These are phyloP conservation scores for Aotearoamyces nothofagi DNA, from an alignment of 2,329 filamentous ascomycete species.

Conservation along the genomic window DNA sequence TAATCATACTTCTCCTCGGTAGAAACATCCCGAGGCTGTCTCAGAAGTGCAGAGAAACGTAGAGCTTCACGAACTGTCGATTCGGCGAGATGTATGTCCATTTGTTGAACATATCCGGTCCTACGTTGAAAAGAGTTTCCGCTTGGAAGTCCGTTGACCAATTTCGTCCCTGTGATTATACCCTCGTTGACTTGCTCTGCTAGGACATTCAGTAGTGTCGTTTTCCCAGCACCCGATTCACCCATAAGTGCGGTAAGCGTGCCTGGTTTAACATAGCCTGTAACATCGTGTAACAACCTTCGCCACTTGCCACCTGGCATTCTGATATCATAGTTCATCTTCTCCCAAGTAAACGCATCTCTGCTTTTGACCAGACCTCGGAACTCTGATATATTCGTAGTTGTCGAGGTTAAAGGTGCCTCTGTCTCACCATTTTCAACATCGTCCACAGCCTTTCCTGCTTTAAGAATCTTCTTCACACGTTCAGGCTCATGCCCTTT, in stretches of 20 bases:
- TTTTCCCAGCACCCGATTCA: slow-evolving; percentile 64
- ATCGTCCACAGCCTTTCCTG: slow-evolving; percentile 4
- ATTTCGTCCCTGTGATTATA: slow-evolving; percentile 71
- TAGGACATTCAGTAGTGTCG: slow-evolving; percentile 69
- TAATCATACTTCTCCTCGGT: slow-evolving; percentile 70
- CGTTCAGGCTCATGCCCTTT: slow-evolving; percentile 34
- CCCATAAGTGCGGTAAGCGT: slow-evolving; percentile 76
- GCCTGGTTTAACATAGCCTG: slow-evolving; percentile 84
- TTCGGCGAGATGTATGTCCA: slow-evolving; percentile 72
- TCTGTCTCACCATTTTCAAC: slow-evolving; percentile 1
- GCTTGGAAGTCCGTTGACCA: slow-evolving; percentile 44
- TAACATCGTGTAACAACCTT: slow-evolving; percentile 69
- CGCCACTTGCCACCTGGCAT: slow-evolving; percentile 52
- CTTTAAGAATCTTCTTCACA: slow-evolving; percentile 19
- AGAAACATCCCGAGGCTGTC: slow-evolving; percentile 59
- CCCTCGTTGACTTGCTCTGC: slow-evolving; percentile 78
- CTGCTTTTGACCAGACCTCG: slow-evolving; percentile 36
- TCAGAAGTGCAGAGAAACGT: slow-evolving; percentile 67
- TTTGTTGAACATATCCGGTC: slow-evolving; percentile 81
- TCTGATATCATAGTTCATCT: slow-evolving; percentile 38
- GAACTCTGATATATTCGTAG: slow-evolving; percentile 25
- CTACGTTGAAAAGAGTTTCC: slow-evolving; percentile 77
- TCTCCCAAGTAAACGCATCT: slow-evolving; percentile 5
- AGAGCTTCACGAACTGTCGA: slow-evolving; percentile 76
- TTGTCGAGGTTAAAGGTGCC: background rate